A percentile compares a stretch with the other conserved stretches of the same genome.
These are phyloP conservation scores for Sclerotinia spermophila DNA, from an alignment of 2,329 filamentous ascomycete species.

Conservation along the genomic window DNA sequence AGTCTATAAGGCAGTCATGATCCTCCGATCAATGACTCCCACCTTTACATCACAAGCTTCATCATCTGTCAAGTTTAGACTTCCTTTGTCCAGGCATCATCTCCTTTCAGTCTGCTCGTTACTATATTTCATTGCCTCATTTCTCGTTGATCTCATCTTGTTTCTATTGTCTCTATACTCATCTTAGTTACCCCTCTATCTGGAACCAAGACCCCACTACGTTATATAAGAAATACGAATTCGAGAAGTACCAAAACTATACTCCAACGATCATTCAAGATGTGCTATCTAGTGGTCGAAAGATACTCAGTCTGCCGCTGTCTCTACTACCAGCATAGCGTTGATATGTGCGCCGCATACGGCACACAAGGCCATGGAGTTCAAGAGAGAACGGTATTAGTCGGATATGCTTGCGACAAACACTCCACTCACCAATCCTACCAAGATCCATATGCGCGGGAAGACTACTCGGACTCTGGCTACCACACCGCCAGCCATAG, in stretches of 20 bases:
- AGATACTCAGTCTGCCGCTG: conserved; percentile 68
- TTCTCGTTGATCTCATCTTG: conserved; percentile 19
- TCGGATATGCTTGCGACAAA: conserved; percentile 60
- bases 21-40: conserved; percentile 35
- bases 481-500: conserved; percentile 36
- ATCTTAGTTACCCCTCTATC: conserved; percentile 15
- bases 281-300: conserved; percentile 71
- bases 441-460: conserved; percentile 23
- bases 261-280: conserved; percentile 38
- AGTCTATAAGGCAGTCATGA: conserved; percentile 37
- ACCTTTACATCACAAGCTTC: conserved; percentile 31
- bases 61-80: conserved; percentile 30
- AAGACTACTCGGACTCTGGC: conserved; percentile 36
- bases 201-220: background rate
- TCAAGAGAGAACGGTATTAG: conserved; percentile 65
- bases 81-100: conserved; percentile 35
- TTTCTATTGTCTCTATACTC: conserved; percentile 18
- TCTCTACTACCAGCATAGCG: conserved; percentile 63
- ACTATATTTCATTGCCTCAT: conserved; percentile 35
- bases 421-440: conserved; percentile 40
- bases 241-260: background rate
- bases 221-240: background rate
- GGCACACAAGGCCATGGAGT: conserved; percentile 60
- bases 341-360: conserved; percentile 63
- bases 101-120: conserved; percentile 31